Percentiles rank a stretch among this genome's conserved stretches.
phyloP scores from a whole-genome alignment of 176 grass and related monocot species.

The Luzula sylvatica region DNA sequence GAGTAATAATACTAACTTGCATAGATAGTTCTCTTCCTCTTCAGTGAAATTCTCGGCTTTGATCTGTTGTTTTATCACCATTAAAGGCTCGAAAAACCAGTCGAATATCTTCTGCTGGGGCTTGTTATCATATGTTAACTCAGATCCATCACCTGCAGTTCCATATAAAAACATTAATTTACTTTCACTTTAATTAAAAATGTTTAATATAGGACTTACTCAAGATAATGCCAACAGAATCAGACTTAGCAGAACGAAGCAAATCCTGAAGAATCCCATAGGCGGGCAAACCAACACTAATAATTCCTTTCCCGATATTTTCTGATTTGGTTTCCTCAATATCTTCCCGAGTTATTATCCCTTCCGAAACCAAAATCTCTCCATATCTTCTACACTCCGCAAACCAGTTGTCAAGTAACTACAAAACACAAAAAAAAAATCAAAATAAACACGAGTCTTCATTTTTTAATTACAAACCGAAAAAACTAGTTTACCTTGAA shows the following conservation, averaged over 20 bases:
- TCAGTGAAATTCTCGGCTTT: conserved; percentile 66
- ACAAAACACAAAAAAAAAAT: conserved; percentile 12
- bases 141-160: conserved; percentile 48
- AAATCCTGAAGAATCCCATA: conserved; percentile 83
- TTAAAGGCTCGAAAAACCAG: conserved; percentile 95
- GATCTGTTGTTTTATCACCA: conserved; percentile 93
- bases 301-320: conserved; percentile 52
- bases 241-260: conserved; percentile 50
- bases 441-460: too few relatives aligned
- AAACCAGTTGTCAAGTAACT: conserved; percentile 81
- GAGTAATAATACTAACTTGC: conserved; percentile 50
- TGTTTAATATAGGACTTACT: conserved; percentile 37
- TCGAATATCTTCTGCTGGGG: conserved; percentile 54
- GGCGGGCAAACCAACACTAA: conserved; percentile 81
- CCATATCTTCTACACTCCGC: conserved; percentile 54
- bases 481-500: conserved; percentile 56
- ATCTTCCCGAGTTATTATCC: conserved; percentile 55
- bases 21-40: conserved; percentile 83
- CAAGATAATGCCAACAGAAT: conserved; percentile 52
- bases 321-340: conserved; percentile 74
- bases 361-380: conserved; percentile 58
- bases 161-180: neutral
- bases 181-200: too few relatives aligned
- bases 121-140: conserved; percentile 77
- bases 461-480: too few relatives aligned